These are phyloP conservation scores for Hordeum pubiflorum DNA, from an alignment of 202 grass and related monocot genomes.

Conservation along the genomic window DNA sequence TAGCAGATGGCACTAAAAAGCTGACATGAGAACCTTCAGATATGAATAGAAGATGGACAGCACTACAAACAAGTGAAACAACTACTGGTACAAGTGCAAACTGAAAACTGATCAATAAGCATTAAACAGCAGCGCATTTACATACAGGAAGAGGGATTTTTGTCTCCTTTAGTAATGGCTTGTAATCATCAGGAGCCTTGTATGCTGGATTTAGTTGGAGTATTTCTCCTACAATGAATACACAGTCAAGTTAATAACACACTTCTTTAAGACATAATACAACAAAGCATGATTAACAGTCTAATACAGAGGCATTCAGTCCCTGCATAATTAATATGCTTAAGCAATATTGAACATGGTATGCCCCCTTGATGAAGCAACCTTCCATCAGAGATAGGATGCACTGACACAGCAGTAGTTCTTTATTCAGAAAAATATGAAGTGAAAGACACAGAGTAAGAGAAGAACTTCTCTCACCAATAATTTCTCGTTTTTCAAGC, in stretches of 20 bases:
- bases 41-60: slow-evolving; percentile 12
- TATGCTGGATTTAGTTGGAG: slow-evolving; percentile 67
- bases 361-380: slow-evolving; percentile 14
- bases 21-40: not conserved
- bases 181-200: slow-evolving; percentile 78
- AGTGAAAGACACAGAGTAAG: slow-evolving; percentile 10
- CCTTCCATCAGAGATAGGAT: slow-evolving; percentile 10
- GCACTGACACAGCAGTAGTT: not conserved
- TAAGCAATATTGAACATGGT: not conserved
- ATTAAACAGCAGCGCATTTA: slow-evolving; percentile 3
- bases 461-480: slow-evolving; percentile 49
- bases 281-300: not conserved
- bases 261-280: not conserved
- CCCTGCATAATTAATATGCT: not conserved
- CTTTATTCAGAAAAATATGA: not conserved
- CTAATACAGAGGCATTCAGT: not conserved
- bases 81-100: slow-evolving; percentile 11
- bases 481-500: slow-evolving; percentile 79
- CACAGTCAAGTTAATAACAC: slow-evolving; percentile 19
- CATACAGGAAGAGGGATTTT: slow-evolving; percentile 76
- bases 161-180: slow-evolving; percentile 76
- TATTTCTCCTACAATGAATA: slow-evolving; percentile 66
- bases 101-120: slow-evolving; percentile 24
- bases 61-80: not conserved
- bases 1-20: slow-evolving; percentile 8